Base-by-base conservation (phyloP, 169 alveolate species). In the Babesia gibsoni region DNA sequence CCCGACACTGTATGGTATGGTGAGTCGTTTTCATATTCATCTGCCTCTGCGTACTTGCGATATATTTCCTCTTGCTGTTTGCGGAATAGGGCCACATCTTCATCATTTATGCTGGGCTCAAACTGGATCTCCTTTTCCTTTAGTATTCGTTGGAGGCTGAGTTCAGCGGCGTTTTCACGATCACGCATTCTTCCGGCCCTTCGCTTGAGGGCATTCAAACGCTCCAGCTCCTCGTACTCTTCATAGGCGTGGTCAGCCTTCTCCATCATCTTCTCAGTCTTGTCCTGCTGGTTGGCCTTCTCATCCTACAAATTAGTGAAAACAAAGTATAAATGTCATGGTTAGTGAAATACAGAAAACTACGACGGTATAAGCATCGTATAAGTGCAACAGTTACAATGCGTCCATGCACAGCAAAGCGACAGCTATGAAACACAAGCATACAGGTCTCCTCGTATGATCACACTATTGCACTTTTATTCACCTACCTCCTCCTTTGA, bases 231-330 rank as follows among this genome's bases (percentile, higher is more conserved):
- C 56, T 79, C 83, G 35, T 79, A 79, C 25, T 79, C 88, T 9
- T 67, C 83, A 12, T 56, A 68, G 20, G 88, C 88, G 37, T 68
- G 82, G 22, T 79, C 78, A n/a, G 88, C 88, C 72, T 79, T 79
- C 46, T 68, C 79, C 53, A 52, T 56, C 77, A 79, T 69, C 35
- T 64, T 67, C 25, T 79, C 88, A 10, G 77, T 59, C 35, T 69
- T 69, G 30, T 70, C 87, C 53, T 46, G 74, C 25, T 50, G 27
- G 39, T 79, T 78, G 33, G 67, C 59, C 46, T 56, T 77, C 36
- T 67, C 83, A 12, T 79, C 88, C 88, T 79, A 52, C 5, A 37
- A 36, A 41, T 8, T 0, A n/a, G 54, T 65, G 30, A 27, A 18
- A 48, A 53, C 42, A 30, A 1, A 53, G n/a, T 27, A 4, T 23